These are phyloP conservation scores for Trebouxiophyceae sp. DNA, from an alignment of 163 green algal genomes.

Conservation along the genomic window DNA sequence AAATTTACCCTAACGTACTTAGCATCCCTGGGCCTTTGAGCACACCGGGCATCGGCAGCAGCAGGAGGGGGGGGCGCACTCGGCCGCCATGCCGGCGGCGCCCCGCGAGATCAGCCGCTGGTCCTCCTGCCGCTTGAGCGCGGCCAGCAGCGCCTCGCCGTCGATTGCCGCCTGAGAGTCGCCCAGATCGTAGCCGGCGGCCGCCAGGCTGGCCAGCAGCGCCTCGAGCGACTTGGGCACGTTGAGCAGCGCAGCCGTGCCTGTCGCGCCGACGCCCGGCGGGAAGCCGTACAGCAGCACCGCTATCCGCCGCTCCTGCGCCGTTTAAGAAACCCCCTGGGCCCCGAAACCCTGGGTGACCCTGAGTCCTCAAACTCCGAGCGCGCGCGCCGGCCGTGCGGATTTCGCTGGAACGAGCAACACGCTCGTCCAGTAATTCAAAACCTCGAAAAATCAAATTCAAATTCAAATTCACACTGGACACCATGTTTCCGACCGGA, in stretches of 20 bases:
- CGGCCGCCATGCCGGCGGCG: constrained; percentile 23
- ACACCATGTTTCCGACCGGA: no score
- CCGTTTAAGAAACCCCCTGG: no score
- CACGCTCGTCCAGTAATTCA: no score
- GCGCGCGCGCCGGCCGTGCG: no score
- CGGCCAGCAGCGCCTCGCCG: constrained; percentile 27
- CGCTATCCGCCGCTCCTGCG: constrained; percentile 61
- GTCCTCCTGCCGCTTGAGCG: constrained; percentile 45
- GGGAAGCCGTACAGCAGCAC: constrained; percentile 92
- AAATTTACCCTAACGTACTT: no score
- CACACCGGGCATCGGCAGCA: not conserved
- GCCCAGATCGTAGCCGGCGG: constrained; percentile 64
- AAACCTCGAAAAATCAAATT: no score
- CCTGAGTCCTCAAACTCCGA: no score
- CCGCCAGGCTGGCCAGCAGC: constrained; percentile 33
- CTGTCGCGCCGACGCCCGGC: constrained; percentile 85
- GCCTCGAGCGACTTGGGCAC: constrained; percentile 73
- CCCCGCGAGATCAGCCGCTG: constrained; percentile 40
- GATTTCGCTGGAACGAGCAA: no score
- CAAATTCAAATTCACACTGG: no score
- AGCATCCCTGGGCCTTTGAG: no score
- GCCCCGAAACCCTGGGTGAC: no score
- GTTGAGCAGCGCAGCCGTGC: constrained; percentile 94
- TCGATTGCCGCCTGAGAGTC: constrained; percentile 4
- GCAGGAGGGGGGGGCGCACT: constrained; percentile 4